Evolutionary conservation across 305 asterid species (phyloP).

Genomic region (Ilex paraguariensis): DNA sequence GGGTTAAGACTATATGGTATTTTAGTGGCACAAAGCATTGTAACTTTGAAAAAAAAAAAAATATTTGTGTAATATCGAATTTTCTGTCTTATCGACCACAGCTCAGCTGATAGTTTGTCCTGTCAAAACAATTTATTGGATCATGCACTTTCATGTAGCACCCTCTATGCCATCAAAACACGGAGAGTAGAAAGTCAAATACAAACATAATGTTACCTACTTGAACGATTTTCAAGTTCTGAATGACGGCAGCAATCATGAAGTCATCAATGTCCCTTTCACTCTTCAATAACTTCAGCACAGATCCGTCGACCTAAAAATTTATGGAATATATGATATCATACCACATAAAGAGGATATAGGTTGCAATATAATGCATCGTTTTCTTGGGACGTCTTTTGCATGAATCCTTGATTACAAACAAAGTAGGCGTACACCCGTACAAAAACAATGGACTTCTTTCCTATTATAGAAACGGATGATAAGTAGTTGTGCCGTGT

Average conservation of each 20-base stretch:
- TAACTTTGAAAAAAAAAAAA: too few relatives aligned
- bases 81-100: too few relatives aligned
- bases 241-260: conserved; percentile 77
- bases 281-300: conserved; percentile 57
- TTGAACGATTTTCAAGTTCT: conserved; percentile 77
- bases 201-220: conserved; percentile 23
- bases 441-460: not conserved
- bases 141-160: too few relatives aligned
- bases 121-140: too few relatives aligned
- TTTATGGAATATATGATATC: conserved; percentile 6
- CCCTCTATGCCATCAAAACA: too few relatives aligned
- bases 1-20: too few relatives aligned
- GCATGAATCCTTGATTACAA: not conserved
- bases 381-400: not conserved
- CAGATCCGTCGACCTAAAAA: conserved; percentile 63
- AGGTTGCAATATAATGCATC: not conserved
- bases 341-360: not conserved
- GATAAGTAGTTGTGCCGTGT: conserved; percentile 4
- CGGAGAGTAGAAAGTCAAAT: too few relatives aligned
- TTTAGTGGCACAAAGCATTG: too few relatives aligned
- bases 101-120: too few relatives aligned
- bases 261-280: conserved; percentile 70
- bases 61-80: too few relatives aligned
- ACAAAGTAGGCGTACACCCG: not conserved
- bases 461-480: not conserved